Evolutionary conservation across 768 basidiomycete genomes (phyloP), one percentile per base, ranked within the genome.

Genomic region (Podaxis carcinomalis): DNA sequence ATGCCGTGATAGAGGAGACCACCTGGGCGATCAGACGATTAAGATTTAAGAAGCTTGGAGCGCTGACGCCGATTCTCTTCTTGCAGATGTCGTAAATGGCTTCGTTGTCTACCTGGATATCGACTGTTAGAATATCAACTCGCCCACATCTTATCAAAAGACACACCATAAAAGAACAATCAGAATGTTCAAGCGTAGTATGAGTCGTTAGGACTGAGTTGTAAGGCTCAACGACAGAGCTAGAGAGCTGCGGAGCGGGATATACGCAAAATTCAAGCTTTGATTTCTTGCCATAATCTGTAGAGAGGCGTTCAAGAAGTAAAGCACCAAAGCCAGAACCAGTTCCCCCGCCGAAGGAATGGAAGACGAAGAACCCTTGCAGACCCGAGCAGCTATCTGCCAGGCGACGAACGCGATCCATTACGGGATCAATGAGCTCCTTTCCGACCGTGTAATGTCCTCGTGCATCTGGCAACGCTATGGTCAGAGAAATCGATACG

Each of bases 61-160:
- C 89, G 27, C 80, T 69, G 66, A 98, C 90, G 66, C 85, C 85
- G 61, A 98, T 82, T 72, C 90, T 95, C 77, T 90, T 88, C 83
- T 97, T 95, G 92, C 96, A 98, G 72, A 98, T 98, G 73, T 98
- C 95, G 76, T 96, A 98, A 72, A 98, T 98, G 56, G 95, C 97
- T 76, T 99, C 95, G 73, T 99, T 99, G 73, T 99, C 96, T 63
- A 99, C 92, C 91, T 93, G 63, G 39, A 64, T 49, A 37, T 55
- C 51, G 7, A 25, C 5, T 27, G 19, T 42, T 23, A 23, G 7
- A 16, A 21, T 50, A 50, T 3, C 19, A 6, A 19, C 5, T n/a
- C 28, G 28, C 6, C 28, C 28, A 7, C 28, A 44, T 16, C 6
- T 19, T 44, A 28, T 42, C 53, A 16, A 52, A 16, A 25, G 51